A percentile compares a stretch with the other conserved stretches of the same genome.
Conservation (phyloP, 805 yeast species). For the Limtongia smithiae region DNA sequence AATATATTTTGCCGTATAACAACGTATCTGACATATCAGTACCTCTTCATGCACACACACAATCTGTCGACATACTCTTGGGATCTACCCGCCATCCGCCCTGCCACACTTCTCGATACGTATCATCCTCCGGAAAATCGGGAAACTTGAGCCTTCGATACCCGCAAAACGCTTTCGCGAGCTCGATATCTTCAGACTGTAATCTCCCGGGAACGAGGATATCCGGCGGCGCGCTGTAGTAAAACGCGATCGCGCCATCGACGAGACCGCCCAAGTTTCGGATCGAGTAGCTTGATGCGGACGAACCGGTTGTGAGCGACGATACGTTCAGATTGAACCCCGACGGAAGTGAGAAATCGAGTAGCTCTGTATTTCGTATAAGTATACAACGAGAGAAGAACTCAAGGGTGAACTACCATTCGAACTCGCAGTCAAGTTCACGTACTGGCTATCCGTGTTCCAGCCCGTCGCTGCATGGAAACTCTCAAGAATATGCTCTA, state of each 20-base stretch:
- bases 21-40: slow-evolving; percentile 41
- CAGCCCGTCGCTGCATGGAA: slow-evolving; percentile 70
- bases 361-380: slow-evolving; percentile 48
- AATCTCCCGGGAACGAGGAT: slow-evolving; percentile 10
- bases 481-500: slow-evolving; percentile 78
- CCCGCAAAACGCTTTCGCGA: slow-evolving; percentile 69
- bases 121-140: slow-evolving; percentile 30
- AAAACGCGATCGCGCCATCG: slow-evolving; percentile 78
- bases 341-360: slow-evolving; percentile 70
- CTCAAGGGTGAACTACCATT: slow-evolving; percentile 38
- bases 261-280: slow-evolving; percentile 40
- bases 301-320: slow-evolving; percentile 62
- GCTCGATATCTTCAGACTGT: slow-evolving; percentile 40
- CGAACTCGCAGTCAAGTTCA: slow-evolving; percentile 70
- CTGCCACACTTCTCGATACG: slow-evolving; percentile 33
- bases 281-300: slow-evolving; percentile 70
- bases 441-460: slow-evolving; percentile 75
- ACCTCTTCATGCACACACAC: slow-evolving; percentile 4
- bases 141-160: slow-evolving; percentile 57
- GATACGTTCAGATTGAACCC: slow-evolving; percentile 65
- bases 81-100: slow-evolving; percentile 33
- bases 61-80: too few relatives aligned
- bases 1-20: slow-evolving; percentile 79
- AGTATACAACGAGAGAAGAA: too few relatives aligned
- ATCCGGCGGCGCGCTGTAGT: slow-evolving; percentile 55